Percentiles rank a stretch among this genome's conserved stretches.
Evolutionary conservation across 345 rosid species (phyloP).

Genomic region (Lepidium aucheri): DNA sequence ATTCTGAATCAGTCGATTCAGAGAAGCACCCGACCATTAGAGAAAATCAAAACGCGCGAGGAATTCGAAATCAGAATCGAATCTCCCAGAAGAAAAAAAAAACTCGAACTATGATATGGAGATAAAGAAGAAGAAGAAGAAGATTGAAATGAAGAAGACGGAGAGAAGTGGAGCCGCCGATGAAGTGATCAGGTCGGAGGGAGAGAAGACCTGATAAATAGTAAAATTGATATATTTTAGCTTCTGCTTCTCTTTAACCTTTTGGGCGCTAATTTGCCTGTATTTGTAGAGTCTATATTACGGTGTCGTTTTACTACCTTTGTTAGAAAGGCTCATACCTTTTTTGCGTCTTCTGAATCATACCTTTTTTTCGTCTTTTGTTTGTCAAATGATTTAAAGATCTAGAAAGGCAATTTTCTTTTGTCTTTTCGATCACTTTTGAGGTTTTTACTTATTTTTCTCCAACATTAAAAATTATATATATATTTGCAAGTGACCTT

Average conservation of each 20-base stretch:
- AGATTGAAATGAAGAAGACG: background rate
- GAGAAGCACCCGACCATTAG: background rate
- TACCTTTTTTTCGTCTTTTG: no score
- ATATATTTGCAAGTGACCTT: no score
- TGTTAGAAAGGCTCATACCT: background rate
- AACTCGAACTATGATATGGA: no score
- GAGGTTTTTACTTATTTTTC: no score
- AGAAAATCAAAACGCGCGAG: background rate
- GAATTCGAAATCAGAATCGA: background rate
- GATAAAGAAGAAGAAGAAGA: background rate
- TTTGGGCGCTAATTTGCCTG: conserved; percentile 12
- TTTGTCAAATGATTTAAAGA: no score
- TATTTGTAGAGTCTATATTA: conserved; percentile 4
- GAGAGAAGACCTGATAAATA: background rate
- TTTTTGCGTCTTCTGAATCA: no score
- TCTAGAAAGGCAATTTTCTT: no score
- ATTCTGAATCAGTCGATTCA: background rate
- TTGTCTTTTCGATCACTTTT: no score
- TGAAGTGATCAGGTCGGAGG: conserved; percentile 13
- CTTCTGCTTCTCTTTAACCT: background rate
- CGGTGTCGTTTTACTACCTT: background rate
- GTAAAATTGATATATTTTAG: background rate
- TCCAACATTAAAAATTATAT: no score
- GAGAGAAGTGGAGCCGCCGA: conserved; percentile 21
- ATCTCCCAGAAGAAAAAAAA: background rate